These are phyloP conservation scores for Aureobasidium sp. DNA, from an alignment of 2,329 filamentous ascomycete species.

Conservation along the genomic window DNA sequence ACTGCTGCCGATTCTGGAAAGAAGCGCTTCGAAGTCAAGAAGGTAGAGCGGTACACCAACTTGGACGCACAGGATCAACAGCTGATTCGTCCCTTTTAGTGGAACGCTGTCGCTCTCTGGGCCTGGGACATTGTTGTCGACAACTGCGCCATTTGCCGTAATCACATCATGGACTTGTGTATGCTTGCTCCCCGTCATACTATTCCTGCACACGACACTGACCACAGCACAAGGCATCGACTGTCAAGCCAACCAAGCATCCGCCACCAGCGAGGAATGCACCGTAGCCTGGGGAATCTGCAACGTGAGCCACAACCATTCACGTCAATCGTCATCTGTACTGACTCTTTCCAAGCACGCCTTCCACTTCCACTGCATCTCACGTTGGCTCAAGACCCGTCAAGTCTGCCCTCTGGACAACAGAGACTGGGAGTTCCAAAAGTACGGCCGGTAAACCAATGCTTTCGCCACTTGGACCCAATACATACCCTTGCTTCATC, in stretches of 20 bases:
- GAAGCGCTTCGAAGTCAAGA: conserved; percentile 98
- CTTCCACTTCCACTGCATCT: conserved; percentile 99
- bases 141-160: conserved; percentile 98
- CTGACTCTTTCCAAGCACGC: conserved; percentile 64
- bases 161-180: conserved; percentile 99
- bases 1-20: conserved; percentile 60
- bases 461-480: neutral
- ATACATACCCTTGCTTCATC: neutral
- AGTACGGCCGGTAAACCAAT: conserved; percentile 66
- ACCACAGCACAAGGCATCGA: conserved; percentile 64
- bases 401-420: conserved; percentile 98
- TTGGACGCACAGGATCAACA: conserved; percentile 15
- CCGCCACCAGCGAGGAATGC: conserved; percentile 93
- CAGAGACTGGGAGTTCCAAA: conserved; percentile 99
- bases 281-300: conserved; percentile 99
- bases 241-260: conserved; percentile 97
- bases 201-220: neutral
- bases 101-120: conserved; percentile 97
- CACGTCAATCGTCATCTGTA: conserved; percentile 2
- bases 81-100: conserved; percentile 47
- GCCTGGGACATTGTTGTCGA: conserved; percentile 99
- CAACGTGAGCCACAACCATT: conserved; percentile 63
- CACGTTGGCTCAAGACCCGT: conserved; percentile 96
- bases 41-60: conserved; percentile 52
- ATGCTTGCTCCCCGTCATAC: conserved; percentile 30